A percentile compares a stretch with the other conserved stretches of the same genome.
Conservation (phyloP, 495 filamentous ascomycete species). For the Aspergillus asperescens region DNA sequence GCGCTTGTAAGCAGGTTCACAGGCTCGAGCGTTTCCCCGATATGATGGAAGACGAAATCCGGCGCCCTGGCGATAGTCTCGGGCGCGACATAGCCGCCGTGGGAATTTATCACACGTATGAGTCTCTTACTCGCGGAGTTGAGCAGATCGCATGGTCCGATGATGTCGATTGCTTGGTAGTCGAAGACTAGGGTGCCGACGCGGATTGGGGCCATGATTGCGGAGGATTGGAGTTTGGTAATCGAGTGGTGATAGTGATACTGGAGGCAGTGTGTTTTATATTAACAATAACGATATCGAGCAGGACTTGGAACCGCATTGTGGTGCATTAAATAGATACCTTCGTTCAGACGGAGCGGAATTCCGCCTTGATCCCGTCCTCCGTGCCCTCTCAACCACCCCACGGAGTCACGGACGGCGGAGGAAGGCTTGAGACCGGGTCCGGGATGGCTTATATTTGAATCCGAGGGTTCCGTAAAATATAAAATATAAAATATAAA, state of each 20-base stretch:
- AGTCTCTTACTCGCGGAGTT: not conserved
- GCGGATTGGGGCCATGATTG: conserved; percentile 3
- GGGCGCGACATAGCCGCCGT: not conserved
- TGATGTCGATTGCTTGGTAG: conserved; percentile 9
- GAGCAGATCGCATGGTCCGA: conserved; percentile 8
- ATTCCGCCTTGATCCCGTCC: not conserved
- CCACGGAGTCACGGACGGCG: not conserved
- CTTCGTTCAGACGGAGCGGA: not conserved
- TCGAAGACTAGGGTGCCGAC: conserved; percentile 9
- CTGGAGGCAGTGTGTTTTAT: not conserved
- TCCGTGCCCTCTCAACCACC: not conserved
- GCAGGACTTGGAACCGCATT: too few species aligned
- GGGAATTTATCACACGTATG: not conserved
- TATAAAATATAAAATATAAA: too few species aligned
- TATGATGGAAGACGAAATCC: conserved; percentile 8
- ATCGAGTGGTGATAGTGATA: not conserved
- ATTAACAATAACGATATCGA: not conserved
- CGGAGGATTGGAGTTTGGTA: not conserved
- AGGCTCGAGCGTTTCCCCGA: conserved; percentile 1
- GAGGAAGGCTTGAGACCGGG: too few species aligned
- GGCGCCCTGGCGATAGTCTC: not conserved
- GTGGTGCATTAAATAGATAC: not conserved
- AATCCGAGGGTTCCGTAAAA: too few species aligned
- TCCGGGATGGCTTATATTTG: too few species aligned
- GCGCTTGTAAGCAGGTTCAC: not conserved